These are phyloP conservation scores for Clarkia xantiana DNA, from an alignment of 345 rosid genomes.

Conservation along the genomic window DNA sequence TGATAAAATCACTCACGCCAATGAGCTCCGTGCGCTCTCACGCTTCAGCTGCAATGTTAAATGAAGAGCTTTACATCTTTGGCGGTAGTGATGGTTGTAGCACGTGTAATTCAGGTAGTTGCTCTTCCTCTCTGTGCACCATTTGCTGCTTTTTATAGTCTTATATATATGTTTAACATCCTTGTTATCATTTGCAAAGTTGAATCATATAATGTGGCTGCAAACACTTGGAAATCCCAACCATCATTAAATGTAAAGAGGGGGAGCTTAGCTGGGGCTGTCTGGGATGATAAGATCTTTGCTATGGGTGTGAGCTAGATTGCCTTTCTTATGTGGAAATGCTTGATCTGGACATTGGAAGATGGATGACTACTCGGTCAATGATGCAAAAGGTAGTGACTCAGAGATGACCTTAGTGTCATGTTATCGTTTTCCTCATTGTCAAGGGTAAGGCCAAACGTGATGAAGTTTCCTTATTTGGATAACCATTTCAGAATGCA, in stretches of 20 bases:
- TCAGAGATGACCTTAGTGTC: too few relatives aligned
- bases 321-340: slow-evolving; percentile 65
- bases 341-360: slow-evolving; percentile 59
- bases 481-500: too few relatives aligned
- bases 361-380: slow-evolving; percentile 50
- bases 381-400: slow-evolving; percentile 47
- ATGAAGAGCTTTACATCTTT: slow-evolving; percentile 38
- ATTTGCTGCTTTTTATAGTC: too few relatives aligned
- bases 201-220: slow-evolving; percentile 45
- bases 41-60: slow-evolving; percentile 44
- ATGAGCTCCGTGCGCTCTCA: slow-evolving; percentile 49
- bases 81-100: slow-evolving; percentile 48
- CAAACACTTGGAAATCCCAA: slow-evolving; percentile 40
- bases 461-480: too few relatives aligned
- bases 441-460: too few relatives aligned
- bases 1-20: slow-evolving; percentile 29
- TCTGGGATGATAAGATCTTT: slow-evolving; percentile 37
- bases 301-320: slow-evolving; percentile 43
- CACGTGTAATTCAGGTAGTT: slow-evolving; percentile 53
- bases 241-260: slow-evolving; percentile 35
- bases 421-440: too few relatives aligned
- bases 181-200: slow-evolving; percentile 20
- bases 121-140: too few relatives aligned
- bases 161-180: slow-evolving; percentile 5
- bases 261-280: slow-evolving; percentile 55